Evolutionary conservation across 441 rosid species (phyloP).

Genomic region (Gossypium gossypioides): DNA sequence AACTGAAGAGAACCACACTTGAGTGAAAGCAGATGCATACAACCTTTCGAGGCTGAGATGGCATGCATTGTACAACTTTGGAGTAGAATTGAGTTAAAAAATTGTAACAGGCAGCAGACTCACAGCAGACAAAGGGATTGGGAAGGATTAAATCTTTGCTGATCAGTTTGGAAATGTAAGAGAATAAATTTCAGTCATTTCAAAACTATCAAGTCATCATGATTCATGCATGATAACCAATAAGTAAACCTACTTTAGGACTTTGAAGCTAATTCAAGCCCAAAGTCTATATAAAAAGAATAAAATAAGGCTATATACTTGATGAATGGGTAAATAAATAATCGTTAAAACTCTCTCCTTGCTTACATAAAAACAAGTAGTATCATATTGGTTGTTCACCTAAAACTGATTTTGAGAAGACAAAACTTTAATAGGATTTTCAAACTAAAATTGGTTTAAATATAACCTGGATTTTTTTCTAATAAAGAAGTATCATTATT

Average conservation of each 20-base stretch:
- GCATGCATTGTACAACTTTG: background rate
- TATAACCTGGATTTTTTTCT: background rate
- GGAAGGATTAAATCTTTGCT: background rate
- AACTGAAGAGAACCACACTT: background rate
- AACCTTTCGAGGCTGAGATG: background rate
- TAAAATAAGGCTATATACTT: background rate
- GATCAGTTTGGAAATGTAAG: background rate
- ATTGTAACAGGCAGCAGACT: background rate
- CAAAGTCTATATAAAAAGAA: background rate
- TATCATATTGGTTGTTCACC: background rate
- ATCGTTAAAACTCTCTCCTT: background rate
- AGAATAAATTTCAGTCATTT: background rate
- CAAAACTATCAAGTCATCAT: background rate
- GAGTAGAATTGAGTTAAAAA: background rate
- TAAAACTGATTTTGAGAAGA: background rate
- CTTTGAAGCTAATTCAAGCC: background rate
- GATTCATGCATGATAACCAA: background rate
- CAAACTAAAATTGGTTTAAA: background rate
- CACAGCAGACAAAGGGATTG: background rate
- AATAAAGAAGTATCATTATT: background rate
- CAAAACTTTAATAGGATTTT: background rate
- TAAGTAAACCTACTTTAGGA: background rate
- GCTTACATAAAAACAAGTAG: background rate
- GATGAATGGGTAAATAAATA: background rate
- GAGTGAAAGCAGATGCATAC: background rate